Base-by-base conservation (phyloP, 768 basidiomycete species). In the Hemileccinum rubropunctum region DNA sequence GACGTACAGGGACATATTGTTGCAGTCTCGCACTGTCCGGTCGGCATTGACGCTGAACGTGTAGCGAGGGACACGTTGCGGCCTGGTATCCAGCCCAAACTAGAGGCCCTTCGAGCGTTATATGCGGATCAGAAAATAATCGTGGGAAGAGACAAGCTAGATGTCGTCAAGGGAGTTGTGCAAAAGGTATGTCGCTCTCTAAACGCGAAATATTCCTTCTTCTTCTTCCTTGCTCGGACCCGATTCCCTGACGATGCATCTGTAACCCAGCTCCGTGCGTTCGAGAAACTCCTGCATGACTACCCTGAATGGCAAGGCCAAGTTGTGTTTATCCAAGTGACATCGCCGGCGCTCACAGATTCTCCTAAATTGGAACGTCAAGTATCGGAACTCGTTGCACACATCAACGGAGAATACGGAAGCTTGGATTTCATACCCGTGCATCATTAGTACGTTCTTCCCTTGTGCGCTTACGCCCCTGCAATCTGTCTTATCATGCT, bases 61-160 rank as follows among this genome's bases (percentile, higher is more conserved):
- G 94, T 98, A 32, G 83, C 84, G 20, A 73, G 79, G 42, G 95
- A 98, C 66, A 79, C 86, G 80, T 84, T 82, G 36, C 76, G 86
- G 1, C 84, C 91, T 0, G 93, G 92, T 6, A 86, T 98, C 52
- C 72, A 81, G 48, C 95, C 95, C n/a, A 97, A 95, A 69, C 75
- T 95, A 15, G 88, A 88, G 41, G 86, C 92, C 2, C 78, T 98
- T 0, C 75, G 84, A 23, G 76, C 83, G 17, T 69, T 98, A 13
- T 99, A 99, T 67, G 86, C 91, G 57, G 91, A 90, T 54, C 98
- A 98, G 80, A 98, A 98, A 78, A 98, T 99, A 63, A 94, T 99
- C 49, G 90, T 98, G 12, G 95, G 93, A 15, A 79, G 95, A 8
- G 95, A 99, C 70, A 99, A 99, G 74, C 79, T 98, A 36, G 95